phyloP scores from a whole-genome alignment of 352 stramenopile genomes.

The Phytophthora tubulina region DNA sequence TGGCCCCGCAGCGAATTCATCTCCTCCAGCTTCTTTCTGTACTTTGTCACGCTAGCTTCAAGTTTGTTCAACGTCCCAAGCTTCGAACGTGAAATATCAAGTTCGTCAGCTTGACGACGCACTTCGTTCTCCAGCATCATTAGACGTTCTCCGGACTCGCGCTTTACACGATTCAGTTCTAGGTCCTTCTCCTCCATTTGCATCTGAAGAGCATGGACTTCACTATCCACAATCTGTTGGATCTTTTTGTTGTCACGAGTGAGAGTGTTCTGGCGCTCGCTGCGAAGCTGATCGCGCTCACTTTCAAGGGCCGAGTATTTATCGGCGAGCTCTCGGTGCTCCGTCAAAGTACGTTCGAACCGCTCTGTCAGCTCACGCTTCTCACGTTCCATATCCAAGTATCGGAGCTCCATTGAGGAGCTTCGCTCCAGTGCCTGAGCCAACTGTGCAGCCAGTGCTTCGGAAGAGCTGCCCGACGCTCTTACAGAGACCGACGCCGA shows the following conservation, averaged over 20 bases:
- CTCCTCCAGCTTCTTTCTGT: slow-evolving; percentile 89
- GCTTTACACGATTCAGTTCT: slow-evolving; percentile 75
- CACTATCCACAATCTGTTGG: slow-evolving; percentile 86
- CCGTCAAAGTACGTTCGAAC: slow-evolving; percentile 65
- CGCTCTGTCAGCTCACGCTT: slow-evolving; percentile 81
- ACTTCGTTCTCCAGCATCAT: slow-evolving; percentile 89
- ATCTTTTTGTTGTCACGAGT: slow-evolving; percentile 91
- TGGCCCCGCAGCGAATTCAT: slow-evolving; percentile 84
- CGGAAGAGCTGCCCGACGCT: slow-evolving; percentile 46
- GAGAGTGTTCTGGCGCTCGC: slow-evolving; percentile 78
- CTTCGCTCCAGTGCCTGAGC: slow-evolving; percentile 76
- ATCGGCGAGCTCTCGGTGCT: slow-evolving; percentile 57
- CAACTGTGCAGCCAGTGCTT: slow-evolving; percentile 64
- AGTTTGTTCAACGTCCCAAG: slow-evolving; percentile 82
- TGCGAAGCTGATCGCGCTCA: slow-evolving; percentile 77
- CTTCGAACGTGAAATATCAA: slow-evolving; percentile 90
- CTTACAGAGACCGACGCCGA: slow-evolving; percentile 41
- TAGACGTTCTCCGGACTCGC: slow-evolving; percentile 76
- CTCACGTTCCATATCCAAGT: slow-evolving; percentile 80
- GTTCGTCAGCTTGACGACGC: slow-evolving; percentile 84
- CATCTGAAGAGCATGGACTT: slow-evolving; percentile 79
- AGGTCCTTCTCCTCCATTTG: slow-evolving; percentile 85
- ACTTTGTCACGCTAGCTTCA: slow-evolving; percentile 83
- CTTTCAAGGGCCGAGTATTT: slow-evolving; percentile 64
- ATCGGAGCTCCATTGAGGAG: slow-evolving; percentile 74